Evolutionary conservation across 805 yeast genomes (phyloP).

Genomic region (Metschnikowia gelsemii): DNA sequence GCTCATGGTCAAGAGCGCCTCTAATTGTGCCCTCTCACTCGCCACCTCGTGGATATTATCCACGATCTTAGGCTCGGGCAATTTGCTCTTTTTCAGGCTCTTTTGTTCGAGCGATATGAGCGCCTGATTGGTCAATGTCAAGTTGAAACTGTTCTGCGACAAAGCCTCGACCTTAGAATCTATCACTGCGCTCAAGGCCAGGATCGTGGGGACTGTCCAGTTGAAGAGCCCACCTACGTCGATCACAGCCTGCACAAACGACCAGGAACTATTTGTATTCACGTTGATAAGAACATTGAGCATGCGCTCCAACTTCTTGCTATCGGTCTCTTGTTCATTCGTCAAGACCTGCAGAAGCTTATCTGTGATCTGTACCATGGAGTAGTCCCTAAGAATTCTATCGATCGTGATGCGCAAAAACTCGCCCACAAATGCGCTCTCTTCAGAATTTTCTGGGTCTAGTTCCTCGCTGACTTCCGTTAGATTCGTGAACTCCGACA

Average conservation of each 20-base stretch:
- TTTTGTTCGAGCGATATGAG: constrained; percentile 27
- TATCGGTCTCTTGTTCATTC: constrained; percentile 25
- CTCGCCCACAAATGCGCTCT: constrained; percentile 16
- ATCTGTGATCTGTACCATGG: constrained; percentile 55
- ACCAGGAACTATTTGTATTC: constrained; percentile 53
- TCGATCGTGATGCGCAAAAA: constrained; percentile 36
- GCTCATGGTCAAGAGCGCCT: constrained; percentile 34
- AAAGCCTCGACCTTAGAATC: constrained; percentile 47
- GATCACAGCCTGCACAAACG: constrained; percentile 59
- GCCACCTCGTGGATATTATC: constrained; percentile 30
- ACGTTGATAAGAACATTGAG: constrained; percentile 33
- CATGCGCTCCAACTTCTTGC: constrained; percentile 38
- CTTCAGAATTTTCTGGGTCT: constrained; percentile 11
- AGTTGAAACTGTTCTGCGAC: constrained; percentile 42
- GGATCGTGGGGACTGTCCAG: constrained; percentile 54
- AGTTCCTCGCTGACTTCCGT: constrained; percentile 25
- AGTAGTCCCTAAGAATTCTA: constrained; percentile 65
- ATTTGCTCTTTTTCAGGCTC: constrained; percentile 27
- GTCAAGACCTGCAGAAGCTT: constrained; percentile 40
- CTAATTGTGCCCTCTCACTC: constrained; percentile 31
- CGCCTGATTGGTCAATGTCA: constrained; percentile 49
- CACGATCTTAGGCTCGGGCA: constrained; percentile 17
- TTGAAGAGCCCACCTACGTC: constrained; percentile 74
- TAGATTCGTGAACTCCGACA: constrained; percentile 53
- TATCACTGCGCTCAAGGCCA: constrained; percentile 45